Evolutionary conservation across 257 asterid species (phyloP), one percentile per base, ranked within the genome.

Genomic region (Petunia secreta): DNA sequence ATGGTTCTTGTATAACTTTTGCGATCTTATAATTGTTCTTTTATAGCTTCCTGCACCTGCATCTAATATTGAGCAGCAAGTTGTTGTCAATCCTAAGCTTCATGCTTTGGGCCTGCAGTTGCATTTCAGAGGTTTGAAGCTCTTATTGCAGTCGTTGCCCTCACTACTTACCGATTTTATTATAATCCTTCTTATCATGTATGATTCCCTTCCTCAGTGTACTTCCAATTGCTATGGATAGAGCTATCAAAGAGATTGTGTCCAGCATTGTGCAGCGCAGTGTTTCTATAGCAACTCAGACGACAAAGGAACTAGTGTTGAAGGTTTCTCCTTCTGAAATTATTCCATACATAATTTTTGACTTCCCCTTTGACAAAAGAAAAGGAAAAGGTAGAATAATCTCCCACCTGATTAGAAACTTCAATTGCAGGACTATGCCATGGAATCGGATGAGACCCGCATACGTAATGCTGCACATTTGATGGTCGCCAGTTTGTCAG

Each of bases 401-500:
- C 50, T 36, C 4, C n/a, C 9, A 11, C 77, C 46, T 73, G 60
- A 48, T 73, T 73, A 50, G 11, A 44, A 2, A 50, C 36, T 48
- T 34, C 34, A 15, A 71, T 88, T 64, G 52, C 88, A 96, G 99
- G 99, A 96, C 87, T 94, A 94, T 86, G 98, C 97, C 79, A 87
- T 94, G 97, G 99, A 96, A 83, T 89, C 95, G 1, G 98, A 96
- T 89, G 99, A 94, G 88, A 94, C 93, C 55, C 96, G 93, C 54
- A 90, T 91, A 85, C 86, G 91, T 50, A 96, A 90, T 85, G 98
- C 98, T 75, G 98, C 98, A 75, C 98, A 92, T 84, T 85, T 96
- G 90, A 96, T 96, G 99, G 99, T 94, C 34, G 98, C 99, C n/a
- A 90, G 97, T 86, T 82, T 96, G 88, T 97, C 99, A 0, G 99